Evolutionary conservation across 352 stramenopile genomes (phyloP).

Genomic region (Globisporangium spinosum): DNA sequence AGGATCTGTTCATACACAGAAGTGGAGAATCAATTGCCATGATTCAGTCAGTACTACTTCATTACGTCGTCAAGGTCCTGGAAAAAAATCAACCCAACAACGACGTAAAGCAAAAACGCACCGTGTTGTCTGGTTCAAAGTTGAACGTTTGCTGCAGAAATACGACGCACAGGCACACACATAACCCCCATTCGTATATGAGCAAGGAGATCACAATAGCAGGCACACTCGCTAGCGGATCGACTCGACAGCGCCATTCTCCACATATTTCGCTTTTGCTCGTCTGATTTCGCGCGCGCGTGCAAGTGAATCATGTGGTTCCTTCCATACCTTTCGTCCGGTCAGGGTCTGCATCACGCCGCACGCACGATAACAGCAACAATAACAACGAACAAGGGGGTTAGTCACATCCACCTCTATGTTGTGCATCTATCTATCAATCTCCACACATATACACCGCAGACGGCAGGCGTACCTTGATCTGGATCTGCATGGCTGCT

Average conservation of each 20-base stretch:
- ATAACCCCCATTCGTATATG: neutral
- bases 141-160: slow-evolving; percentile 80
- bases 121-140: slow-evolving; percentile 86
- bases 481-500: slow-evolving; percentile 76
- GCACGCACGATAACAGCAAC: slow-evolving; percentile 1
- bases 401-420: neutral
- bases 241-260: neutral
- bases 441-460: neutral
- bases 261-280: neutral
- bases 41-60: neutral
- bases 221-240: neutral
- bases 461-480: slow-evolving; percentile 47
- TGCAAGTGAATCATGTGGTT: neutral
- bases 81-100: slow-evolving; percentile 12
- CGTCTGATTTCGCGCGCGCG: neutral
- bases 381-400: neutral
- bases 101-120: slow-evolving; percentile 16
- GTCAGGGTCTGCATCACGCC: slow-evolving; percentile 60
- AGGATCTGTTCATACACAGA: slow-evolving; percentile 70
- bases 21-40: neutral
- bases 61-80: too few species aligned
- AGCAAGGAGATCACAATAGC: neutral
- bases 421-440: neutral
- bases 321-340: slow-evolving; percentile 55
- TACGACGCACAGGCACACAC: neutral